These are phyloP conservation scores for Ogataea neopini DNA, from an alignment of 805 yeast species.

Conservation along the genomic window DNA sequence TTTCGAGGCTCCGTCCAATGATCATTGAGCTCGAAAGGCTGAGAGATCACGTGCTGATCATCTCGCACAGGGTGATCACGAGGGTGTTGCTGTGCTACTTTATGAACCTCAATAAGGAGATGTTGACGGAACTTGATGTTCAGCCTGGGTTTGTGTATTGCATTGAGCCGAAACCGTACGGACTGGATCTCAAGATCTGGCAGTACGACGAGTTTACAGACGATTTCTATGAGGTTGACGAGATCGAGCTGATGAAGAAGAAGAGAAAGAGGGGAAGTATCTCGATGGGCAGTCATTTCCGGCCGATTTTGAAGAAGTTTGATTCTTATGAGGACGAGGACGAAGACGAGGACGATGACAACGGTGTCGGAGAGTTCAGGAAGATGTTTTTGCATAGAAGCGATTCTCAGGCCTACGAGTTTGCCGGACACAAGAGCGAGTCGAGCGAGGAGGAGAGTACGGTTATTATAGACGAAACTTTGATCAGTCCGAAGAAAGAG, in stretches of 20 bases:
- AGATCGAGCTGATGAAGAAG: slow-evolving; percentile 37
- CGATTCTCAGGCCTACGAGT: slow-evolving; percentile 36
- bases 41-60: slow-evolving; percentile 37
- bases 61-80: slow-evolving; percentile 38
- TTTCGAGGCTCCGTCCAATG: slow-evolving; percentile 36
- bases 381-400: slow-evolving; percentile 25
- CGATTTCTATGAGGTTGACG: slow-evolving; percentile 40
- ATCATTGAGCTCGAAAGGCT: slow-evolving; percentile 38
- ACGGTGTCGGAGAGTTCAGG: slow-evolving; percentile 12
- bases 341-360: slow-evolving; percentile 11
- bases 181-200: slow-evolving; percentile 40
- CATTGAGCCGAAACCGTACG: slow-evolving; percentile 42
- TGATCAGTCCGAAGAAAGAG: neutral
- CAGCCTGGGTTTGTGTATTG: slow-evolving; percentile 38
- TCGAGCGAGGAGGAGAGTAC: slow-evolving; percentile 17
- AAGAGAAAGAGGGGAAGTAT: slow-evolving; percentile 35
- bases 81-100: slow-evolving; percentile 39
- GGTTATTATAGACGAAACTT: slow-evolving; percentile 15
- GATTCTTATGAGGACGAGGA: slow-evolving; percentile 22
- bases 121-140: slow-evolving; percentile 41
- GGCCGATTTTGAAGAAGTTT: slow-evolving; percentile 24
- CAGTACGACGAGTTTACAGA: slow-evolving; percentile 37
- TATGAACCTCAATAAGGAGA: slow-evolving; percentile 38
- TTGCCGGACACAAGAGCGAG: slow-evolving; percentile 10
- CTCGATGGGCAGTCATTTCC: slow-evolving; percentile 23